Evolutionary conservation across 1,284 basidiomycete species (phyloP), one percentile per base, ranked within the genome.

Genomic region (Chalciporus sp.): DNA sequence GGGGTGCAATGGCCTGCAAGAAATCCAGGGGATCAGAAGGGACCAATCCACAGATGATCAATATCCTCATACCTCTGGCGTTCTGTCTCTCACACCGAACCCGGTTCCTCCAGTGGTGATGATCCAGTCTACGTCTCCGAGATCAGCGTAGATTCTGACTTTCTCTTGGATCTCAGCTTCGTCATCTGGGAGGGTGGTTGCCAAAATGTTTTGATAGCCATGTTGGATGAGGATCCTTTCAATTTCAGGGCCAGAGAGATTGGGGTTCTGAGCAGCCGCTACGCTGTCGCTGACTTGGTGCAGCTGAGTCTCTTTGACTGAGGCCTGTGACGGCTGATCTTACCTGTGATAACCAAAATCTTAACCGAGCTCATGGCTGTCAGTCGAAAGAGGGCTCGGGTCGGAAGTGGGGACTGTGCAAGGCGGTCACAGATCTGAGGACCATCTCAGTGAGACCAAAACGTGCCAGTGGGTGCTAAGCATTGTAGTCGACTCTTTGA

Each of bases 101-200:
- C 93, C 93, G 0, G 93, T 95, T 2, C 93, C 93, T 10, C 93
- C 93, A 0, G 88, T 90, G 4, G 91, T 92, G 54, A 95, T 74
- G 56, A 92, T 78, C 80, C 84, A 85, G 66, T 91, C 86, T n/a
- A 85, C 68, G 16, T 74, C 64, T 4, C 71, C 74, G 2, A 73
- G 64, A 3, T 70, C 66, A 39, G 70, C 74, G 78, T 83, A 85
- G 9, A 64, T 62, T 47, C 68, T 71, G 11, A 92, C 74, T 7
- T 69, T 67, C 8, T 68, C 62, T 27, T 74, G 76, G 45, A 93
- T 89, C 39, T 65, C 65, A 0, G 63, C 58, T 44, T 79, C 70
- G 45, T 90, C 84, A 63, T 94, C 91, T 37, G 88, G 78, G 0
- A 91, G 85, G 58, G 83, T 75, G 12, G 47, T 51, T 47, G 62